Evolutionary conservation across 306 rosid genomes (phyloP), one percentile per base, ranked within the genome.

Genomic region (Rubus parviflorus): DNA sequence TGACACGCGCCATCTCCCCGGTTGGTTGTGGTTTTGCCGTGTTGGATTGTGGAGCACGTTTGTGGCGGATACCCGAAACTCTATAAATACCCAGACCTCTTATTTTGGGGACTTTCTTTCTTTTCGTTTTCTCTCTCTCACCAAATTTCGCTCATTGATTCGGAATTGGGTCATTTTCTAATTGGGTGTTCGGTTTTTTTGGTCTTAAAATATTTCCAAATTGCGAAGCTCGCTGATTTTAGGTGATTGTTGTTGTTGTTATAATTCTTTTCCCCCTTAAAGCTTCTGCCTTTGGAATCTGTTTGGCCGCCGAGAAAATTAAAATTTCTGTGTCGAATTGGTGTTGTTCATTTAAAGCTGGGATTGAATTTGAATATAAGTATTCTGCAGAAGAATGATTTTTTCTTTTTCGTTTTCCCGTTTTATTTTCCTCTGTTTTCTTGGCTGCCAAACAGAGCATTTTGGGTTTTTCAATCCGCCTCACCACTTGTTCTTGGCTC

Each of bases 61-160:
- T 65, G 72, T 76, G 69, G 49, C 25, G 72, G 40, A 61, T 42
- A 49, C 64, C 56, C 71, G 37, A 83, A 80, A 74, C 72, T 75
- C 80, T 92, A 89, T 89, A 89, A 83, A 92, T 86, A 81, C 80
- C 64, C 3, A n/a, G 40, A 7, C 2, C 73, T 54, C 79, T 58
- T 17, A 20, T 1, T 6, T 0, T 1, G 1, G 0, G 71, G 78
- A 0, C 22, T 3, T 78, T 66, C 80, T 8, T 70, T 48, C 42
- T 41, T 57, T 63, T 77, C 17, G 67, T 70, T 71, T 56, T 10
- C 35, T 30, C 35, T 38, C 60, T 56, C 56, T 67, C 67, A 35
- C 57, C 35, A 20, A 64, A 6, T 13, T 70, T 74, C 73, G 77
- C 54, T 74, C 85, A 64, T 54, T 52, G 80, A 76, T 80, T 62